phyloP scores from a whole-genome alignment of 768 basidiomycete genomes.

The Rhizopogon salebrosus region DNA sequence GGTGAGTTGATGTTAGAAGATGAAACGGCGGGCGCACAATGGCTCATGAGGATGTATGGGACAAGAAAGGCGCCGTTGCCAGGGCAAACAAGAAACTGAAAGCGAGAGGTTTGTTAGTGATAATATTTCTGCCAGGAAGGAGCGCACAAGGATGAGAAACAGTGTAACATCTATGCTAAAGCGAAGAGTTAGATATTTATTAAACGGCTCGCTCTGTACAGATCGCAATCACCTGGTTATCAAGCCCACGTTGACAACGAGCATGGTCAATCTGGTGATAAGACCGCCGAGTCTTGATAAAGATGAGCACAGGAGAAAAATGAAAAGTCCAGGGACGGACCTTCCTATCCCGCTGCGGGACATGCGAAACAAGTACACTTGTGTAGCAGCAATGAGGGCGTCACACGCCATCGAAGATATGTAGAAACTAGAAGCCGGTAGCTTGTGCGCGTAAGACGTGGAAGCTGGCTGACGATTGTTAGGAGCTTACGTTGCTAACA shows the following conservation, averaged over 20 bases:
- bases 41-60: slow-evolving; percentile 34
- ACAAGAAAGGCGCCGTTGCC: slow-evolving; percentile 31
- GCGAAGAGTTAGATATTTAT: background rate
- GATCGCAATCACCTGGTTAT: slow-evolving; percentile 24
- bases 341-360: slow-evolving; percentile 25
- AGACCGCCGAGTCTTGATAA: slow-evolving; percentile 24
- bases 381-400: slow-evolving; percentile 28
- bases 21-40: slow-evolving; percentile 19
- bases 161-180: slow-evolving; percentile 24
- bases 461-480: background rate
- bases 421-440: slow-evolving; percentile 28
- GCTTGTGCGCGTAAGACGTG: slow-evolving; percentile 9
- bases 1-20: background rate
- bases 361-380: slow-evolving; percentile 28
- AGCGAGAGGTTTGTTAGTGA: background rate
- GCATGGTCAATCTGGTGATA: slow-evolving; percentile 26
- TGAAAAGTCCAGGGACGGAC: slow-evolving; percentile 6
- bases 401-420: slow-evolving; percentile 29
- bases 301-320: background rate
- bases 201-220: background rate
- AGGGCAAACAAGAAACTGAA: slow-evolving; percentile 30
- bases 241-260: slow-evolving; percentile 32
- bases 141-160: slow-evolving; percentile 20
- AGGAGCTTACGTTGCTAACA: slow-evolving; percentile 25
- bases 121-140: background rate